Conservation (phyloP, 176 grass and related monocot genomes). For the Saccharum spontaneum region DNA sequence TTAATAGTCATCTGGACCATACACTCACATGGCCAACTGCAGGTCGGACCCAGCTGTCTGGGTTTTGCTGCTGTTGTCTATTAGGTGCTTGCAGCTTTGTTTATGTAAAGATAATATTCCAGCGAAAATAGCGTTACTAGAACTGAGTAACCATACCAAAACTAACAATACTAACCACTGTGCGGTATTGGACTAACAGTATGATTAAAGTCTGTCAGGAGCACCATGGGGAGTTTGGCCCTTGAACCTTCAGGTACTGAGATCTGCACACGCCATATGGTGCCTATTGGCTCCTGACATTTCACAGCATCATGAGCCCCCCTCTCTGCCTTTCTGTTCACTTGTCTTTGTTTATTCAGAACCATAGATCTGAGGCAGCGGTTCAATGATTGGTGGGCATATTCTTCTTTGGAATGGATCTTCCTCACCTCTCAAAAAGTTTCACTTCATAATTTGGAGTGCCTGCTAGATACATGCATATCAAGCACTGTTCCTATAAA, state of each 20-base stretch:
- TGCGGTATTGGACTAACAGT: neutral
- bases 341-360: constrained; percentile 27
- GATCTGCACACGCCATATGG: neutral
- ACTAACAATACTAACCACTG: neutral
- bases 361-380: constrained; percentile 18
- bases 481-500: neutral
- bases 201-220: neutral
- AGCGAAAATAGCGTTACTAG: neutral
- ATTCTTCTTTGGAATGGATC: constrained; percentile 13
- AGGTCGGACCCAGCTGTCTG: neutral
- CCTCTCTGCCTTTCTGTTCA: neutral
- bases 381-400: constrained; percentile 42
- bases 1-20: constrained; percentile 13
- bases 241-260: neutral
- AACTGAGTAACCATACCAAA: neutral
- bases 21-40: constrained; percentile 24
- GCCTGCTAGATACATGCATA: neutral
- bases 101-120: neutral
- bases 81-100: neutral
- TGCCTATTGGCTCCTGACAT: neutral
- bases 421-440: neutral
- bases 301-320: constrained; percentile 5
- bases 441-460: neutral
- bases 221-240: neutral
- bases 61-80: neutral